These are phyloP conservation scores for Abrus pulchellus DNA, from an alignment of 306 rosid genomes.

Conservation along the genomic window DNA sequence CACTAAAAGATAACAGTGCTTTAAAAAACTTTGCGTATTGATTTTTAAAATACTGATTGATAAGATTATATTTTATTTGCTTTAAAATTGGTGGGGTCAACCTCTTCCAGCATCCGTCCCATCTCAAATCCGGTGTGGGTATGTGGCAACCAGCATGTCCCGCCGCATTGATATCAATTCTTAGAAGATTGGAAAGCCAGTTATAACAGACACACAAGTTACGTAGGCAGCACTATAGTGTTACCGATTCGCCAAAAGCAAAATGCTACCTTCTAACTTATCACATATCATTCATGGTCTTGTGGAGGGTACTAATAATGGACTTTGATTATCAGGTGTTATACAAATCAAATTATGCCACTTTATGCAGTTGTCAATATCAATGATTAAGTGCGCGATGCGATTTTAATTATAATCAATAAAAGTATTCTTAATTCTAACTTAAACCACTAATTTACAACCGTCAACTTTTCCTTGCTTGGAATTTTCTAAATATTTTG, in stretches of 20 bases:
- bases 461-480: too few relatives aligned
- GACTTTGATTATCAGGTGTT: neutral
- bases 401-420: too few relatives aligned
- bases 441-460: too few relatives aligned
- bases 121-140: neutral
- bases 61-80: neutral
- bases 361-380: neutral
- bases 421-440: too few relatives aligned
- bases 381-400: neutral
- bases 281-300: slow-evolving; percentile 10
- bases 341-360: slow-evolving; percentile 24
- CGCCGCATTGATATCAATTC: neutral
- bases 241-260: neutral
- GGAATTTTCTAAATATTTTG: too few relatives aligned
- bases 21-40: too few relatives aligned
- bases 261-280: slow-evolving; percentile 5
- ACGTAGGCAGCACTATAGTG: neutral
- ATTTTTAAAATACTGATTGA: too few relatives aligned
- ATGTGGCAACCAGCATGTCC: neutral
- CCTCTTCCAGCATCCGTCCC: slow-evolving; percentile 6
- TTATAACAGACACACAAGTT: neutral
- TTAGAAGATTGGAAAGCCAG: neutral
- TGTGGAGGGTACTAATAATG: neutral
- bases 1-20: too few relatives aligned
- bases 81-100: slow-evolving; percentile 33